A percentile compares a stretch with the other conserved stretches of the same genome.
Conservation (phyloP, 2,329 filamentous ascomycete genomes). For the Penicillium sp. region DNA sequence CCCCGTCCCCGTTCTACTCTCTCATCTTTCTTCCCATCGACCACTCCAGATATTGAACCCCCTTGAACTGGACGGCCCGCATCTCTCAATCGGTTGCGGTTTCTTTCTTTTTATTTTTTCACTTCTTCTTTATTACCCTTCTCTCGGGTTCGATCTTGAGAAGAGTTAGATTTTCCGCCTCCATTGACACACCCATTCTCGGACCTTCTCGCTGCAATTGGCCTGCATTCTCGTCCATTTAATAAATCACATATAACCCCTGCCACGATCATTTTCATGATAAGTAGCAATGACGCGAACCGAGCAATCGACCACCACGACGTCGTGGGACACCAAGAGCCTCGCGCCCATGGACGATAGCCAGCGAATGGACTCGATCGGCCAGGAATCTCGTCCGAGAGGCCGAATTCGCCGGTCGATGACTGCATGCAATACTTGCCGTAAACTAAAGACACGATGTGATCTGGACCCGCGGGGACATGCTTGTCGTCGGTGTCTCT, state of each 20-base stretch:
- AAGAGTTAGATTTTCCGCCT: too few species aligned
- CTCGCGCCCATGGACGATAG: conserved; percentile 20
- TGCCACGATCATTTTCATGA: background rate
- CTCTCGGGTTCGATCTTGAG: too few species aligned
- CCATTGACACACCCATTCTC: too few species aligned
- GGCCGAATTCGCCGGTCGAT: conserved; percentile 33
- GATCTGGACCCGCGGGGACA: conserved; percentile 32
- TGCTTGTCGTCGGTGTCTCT: conserved; percentile 33
- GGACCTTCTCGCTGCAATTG: too few species aligned
- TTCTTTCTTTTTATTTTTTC: too few species aligned
- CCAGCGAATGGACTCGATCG: conserved; percentile 19
- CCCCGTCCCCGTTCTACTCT: conserved; percentile 1
- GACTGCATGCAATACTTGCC: conserved; percentile 35
- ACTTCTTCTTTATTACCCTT: too few species aligned
- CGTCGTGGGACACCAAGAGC: conserved; percentile 25
- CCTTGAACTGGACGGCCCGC: background rate
- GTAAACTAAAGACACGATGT: conserved; percentile 35
- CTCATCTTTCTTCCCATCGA: background rate
- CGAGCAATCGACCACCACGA: conserved; percentile 17
- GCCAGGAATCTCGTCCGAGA: conserved; percentile 25
- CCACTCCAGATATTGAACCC: background rate
- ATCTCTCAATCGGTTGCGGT: too few species aligned
- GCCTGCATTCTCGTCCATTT: too few species aligned
- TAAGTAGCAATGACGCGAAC: conserved; percentile 26
- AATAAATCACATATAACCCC: background rate